Percentiles rank a stretch among this genome's conserved stretches.
These are phyloP conservation scores for Teratosphaeria nubilosa DNA, from an alignment of 2,329 filamentous ascomycete genomes.

Conservation along the genomic window DNA sequence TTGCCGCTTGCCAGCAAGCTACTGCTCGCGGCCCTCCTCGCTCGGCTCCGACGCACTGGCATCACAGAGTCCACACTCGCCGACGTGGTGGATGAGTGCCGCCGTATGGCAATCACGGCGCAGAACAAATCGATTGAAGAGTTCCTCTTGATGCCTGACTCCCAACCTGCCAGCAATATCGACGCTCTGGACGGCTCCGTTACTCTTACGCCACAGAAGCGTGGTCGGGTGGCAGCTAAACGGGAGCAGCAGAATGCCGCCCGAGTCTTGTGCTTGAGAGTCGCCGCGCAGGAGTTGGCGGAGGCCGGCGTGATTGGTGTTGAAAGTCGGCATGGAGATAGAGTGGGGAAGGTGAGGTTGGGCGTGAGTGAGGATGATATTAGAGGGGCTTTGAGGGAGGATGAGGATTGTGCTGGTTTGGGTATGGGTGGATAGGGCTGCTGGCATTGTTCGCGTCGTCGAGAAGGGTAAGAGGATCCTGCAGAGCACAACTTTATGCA, in stretches of 20 bases:
- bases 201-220: conserved; percentile 21
- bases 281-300: conserved; percentile 70
- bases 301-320: conserved; percentile 81
- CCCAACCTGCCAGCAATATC: conserved; percentile 20
- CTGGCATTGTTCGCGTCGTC: neutral
- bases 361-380: conserved; percentile 87
- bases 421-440: conserved; percentile 42
- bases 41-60: conserved; percentile 70
- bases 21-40: conserved; percentile 71
- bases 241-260: conserved; percentile 28
- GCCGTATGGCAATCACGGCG: conserved; percentile 54
- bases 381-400: conserved; percentile 75
- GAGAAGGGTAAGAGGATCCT: neutral
- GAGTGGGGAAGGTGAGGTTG: conserved; percentile 77
- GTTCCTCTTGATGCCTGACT: conserved; percentile 43
- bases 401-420: conserved; percentile 73
- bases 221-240: conserved; percentile 22
- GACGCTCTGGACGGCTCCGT: conserved; percentile 14
- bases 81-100: conserved; percentile 80
- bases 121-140: conserved; percentile 51
- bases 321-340: conserved; percentile 66
- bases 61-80: conserved; percentile 79
- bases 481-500: too few relatives aligned
- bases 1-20: conserved; percentile 76
- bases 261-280: conserved; percentile 51